phyloP scores from a whole-genome alignment of 768 basidiomycete genomes.

The Suillus lakei region DNA sequence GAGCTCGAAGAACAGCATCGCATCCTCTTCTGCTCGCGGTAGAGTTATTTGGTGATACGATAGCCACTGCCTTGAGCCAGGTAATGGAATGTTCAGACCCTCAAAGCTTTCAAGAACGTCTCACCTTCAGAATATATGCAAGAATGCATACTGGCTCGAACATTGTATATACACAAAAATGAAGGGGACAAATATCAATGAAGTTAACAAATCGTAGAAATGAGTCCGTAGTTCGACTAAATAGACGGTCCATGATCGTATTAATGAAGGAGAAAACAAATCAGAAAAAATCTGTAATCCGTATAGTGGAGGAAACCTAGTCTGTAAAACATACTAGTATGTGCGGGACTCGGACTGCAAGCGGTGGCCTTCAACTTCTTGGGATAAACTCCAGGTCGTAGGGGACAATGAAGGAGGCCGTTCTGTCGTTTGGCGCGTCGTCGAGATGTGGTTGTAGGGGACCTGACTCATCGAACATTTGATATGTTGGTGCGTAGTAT shows the following conservation, averaged over 20 bases:
- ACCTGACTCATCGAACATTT: not conserved
- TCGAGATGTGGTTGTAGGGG: not conserved
- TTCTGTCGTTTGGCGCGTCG: not conserved
- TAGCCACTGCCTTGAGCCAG: not conserved
- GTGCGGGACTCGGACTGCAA: not conserved
- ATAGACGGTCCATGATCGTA: not conserved
- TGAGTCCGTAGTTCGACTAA: not conserved
- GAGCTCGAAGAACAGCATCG: not conserved
- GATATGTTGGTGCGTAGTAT: not conserved
- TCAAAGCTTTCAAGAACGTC: not conserved
- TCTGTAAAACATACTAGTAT: not conserved
- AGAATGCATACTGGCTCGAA: too few relatives aligned
- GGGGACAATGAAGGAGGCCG: not conserved
- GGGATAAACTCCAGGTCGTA: not conserved
- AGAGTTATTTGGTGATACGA: not conserved
- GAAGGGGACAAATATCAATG: not conserved
- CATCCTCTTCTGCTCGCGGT: not conserved
- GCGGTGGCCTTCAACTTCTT: not conserved
- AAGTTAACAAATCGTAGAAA: not conserved
- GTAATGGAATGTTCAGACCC: not conserved
- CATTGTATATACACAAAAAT: too few relatives aligned
- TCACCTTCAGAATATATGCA: not conserved
- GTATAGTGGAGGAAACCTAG: not conserved
- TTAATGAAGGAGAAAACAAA: not conserved
- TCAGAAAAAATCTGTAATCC: not conserved